Evolutionary conservation across 257 asterid species (phyloP).

Genomic region (Solanum chilense): DNA sequence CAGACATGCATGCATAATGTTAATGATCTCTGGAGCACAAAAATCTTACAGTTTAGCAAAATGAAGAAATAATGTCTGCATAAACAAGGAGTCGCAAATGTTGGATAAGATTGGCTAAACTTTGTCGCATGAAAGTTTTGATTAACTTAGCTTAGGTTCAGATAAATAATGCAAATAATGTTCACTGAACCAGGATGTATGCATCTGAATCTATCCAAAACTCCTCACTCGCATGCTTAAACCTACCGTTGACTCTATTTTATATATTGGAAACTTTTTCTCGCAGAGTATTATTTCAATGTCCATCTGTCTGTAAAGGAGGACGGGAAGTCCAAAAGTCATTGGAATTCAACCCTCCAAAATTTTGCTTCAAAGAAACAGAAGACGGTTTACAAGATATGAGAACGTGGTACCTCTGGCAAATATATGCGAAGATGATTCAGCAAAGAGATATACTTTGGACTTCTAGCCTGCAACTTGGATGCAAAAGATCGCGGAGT

Average conservation of each 20-base stretch:
- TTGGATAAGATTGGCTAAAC: neutral
- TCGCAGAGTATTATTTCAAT: neutral
- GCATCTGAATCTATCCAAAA: neutral
- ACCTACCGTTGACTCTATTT: neutral
- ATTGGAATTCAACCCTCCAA: neutral
- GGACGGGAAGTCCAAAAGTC: neutral
- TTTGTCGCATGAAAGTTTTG: neutral
- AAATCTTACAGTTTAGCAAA: neutral
- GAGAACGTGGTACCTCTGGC: conserved; percentile 63
- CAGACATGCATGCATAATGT: neutral
- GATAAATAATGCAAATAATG: neutral
- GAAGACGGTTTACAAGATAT: neutral
- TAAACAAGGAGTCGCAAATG: neutral
- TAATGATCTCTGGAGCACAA: neutral
- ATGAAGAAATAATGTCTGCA: neutral
- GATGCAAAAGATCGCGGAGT: conserved; percentile 81
- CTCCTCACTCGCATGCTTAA: neutral
- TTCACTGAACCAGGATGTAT: neutral
- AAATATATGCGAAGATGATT: conserved; percentile 94
- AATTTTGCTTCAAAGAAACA: neutral
- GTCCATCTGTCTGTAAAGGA: neutral
- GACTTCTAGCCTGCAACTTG: conserved; percentile 87
- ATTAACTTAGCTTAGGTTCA: neutral
- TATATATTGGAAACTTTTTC: neutral
- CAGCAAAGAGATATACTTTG: conserved; percentile 84